Conservation (phyloP, 2,329 filamentous ascomycete species). For the Pyrenochaeta sp. region DNA sequence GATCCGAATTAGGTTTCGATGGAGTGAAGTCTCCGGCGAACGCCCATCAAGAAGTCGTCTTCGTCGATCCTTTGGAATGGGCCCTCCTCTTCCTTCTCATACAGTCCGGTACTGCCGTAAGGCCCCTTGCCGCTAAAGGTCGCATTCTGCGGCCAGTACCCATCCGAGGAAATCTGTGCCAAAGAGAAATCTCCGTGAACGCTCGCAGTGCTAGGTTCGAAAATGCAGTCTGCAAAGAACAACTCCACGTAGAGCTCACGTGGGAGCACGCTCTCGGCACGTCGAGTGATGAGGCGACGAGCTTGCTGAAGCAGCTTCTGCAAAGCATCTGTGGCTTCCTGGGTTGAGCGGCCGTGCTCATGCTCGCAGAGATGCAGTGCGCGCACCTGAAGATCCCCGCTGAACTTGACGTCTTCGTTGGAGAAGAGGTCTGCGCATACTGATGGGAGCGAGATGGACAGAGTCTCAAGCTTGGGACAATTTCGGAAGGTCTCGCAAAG, state of each 20-base stretch:
- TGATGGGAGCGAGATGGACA: constrained; percentile 58
- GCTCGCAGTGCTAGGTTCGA: constrained; percentile 54
- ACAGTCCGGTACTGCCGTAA: constrained; percentile 58
- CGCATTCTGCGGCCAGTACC: constrained; percentile 50
- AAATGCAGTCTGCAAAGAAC: constrained; percentile 61
- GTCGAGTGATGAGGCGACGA: constrained; percentile 50
- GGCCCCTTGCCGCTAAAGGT: constrained; percentile 55
- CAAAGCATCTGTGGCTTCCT: constrained; percentile 48
- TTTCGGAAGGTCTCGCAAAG: constrained; percentile 57
- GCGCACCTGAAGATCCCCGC: constrained; percentile 58
- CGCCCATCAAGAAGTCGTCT: constrained; percentile 47
- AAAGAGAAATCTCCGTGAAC: constrained; percentile 60
- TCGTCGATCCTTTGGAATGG: constrained; percentile 50
- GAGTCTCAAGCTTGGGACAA: constrained; percentile 56
- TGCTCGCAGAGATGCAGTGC: constrained; percentile 57
- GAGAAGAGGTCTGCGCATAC: constrained; percentile 58
- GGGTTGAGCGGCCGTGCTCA: constrained; percentile 45
- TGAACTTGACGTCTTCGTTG: constrained; percentile 53
- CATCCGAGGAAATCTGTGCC: constrained; percentile 50
- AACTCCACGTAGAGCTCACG: constrained; percentile 55
- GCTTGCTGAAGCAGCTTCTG: constrained; percentile 51
- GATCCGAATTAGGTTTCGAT: constrained; percentile 49
- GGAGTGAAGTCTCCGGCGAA: constrained; percentile 45
- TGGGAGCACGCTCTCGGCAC: constrained; percentile 47
- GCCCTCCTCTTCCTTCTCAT: constrained; percentile 57